phyloP scores from a whole-genome alignment of 768 basidiomycete species.

The Panellus pusillus region DNA sequence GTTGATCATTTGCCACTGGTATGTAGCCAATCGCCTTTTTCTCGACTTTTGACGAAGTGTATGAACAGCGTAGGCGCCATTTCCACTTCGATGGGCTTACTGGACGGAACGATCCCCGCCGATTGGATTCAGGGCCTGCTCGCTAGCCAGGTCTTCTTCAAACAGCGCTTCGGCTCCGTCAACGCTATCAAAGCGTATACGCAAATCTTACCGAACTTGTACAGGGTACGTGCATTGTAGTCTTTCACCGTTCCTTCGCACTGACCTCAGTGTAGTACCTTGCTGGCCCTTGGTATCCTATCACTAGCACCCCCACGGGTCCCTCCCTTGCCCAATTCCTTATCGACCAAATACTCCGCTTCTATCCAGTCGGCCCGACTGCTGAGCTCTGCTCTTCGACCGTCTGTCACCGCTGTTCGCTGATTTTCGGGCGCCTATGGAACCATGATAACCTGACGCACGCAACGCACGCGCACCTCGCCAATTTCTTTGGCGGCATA shows the following conservation, averaged over 20 bases:
- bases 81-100: constrained; percentile 11
- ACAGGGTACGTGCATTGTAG: background rate
- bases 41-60: too few species aligned
- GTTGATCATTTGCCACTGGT: constrained; percentile 15
- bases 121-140: constrained; percentile 18
- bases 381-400: constrained; percentile 19
- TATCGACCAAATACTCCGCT: constrained; percentile 20
- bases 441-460: constrained; percentile 19
- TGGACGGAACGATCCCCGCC: constrained; percentile 18
- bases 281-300: constrained; percentile 9
- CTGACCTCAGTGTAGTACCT: background rate
- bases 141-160: constrained; percentile 20
- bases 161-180: constrained; percentile 5
- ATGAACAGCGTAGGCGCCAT: constrained; percentile 2
- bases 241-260: background rate
- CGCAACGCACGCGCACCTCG: constrained; percentile 18
- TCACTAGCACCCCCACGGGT: background rate
- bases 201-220: constrained; percentile 7
- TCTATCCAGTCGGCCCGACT: constrained; percentile 18
- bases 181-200: constrained; percentile 15
- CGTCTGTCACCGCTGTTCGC: constrained; percentile 18
- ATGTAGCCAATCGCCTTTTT: too few species aligned
- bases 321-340: constrained; percentile 8
- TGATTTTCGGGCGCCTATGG: constrained; percentile 20
- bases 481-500: constrained; percentile 17